These are phyloP conservation scores for Backusella psychrophila DNA, from an alignment of 192 early-diverging fungal genomes.

Conservation along the genomic window DNA sequence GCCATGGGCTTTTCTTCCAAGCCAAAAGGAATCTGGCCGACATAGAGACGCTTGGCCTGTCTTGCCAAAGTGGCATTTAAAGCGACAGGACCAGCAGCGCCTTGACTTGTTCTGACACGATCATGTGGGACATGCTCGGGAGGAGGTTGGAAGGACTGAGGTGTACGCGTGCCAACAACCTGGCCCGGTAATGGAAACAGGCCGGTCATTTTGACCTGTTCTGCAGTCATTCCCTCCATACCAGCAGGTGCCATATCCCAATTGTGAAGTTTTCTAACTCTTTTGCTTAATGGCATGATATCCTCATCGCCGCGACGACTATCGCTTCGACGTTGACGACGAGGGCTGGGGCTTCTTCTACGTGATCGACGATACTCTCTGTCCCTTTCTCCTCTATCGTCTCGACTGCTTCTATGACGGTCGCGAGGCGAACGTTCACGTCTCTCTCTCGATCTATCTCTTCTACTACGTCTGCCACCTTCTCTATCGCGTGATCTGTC, in stretches of 20 bases:
- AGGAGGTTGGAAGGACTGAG: constrained; percentile 15
- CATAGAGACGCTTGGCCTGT: constrained; percentile 88
- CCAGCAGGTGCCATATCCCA: constrained; percentile 93
- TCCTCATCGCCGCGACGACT: constrained; percentile 26
- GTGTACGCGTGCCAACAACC: constrained; percentile 33
- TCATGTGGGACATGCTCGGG: not conserved
- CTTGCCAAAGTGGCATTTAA: constrained; percentile 58
- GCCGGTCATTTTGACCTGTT: constrained; percentile 86
- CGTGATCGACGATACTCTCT: constrained; percentile 32
- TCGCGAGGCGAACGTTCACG: constrained; percentile 6
- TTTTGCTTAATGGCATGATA: constrained; percentile 75
- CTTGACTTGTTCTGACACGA: constrained; percentile 34
- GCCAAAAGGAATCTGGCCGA: constrained; percentile 84
- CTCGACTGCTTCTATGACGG: constrained; percentile 17
- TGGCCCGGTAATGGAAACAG: constrained; percentile 77
- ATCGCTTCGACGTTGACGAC: constrained; percentile 34
- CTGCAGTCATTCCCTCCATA: constrained; percentile 79
- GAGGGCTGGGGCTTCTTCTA: constrained; percentile 22
- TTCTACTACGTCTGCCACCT: not conserved
- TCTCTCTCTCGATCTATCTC: constrained; percentile 3
- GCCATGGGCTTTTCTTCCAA: constrained; percentile 72
- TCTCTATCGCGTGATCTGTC: constrained; percentile 4
- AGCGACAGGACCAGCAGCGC: constrained; percentile 50
- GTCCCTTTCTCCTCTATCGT: constrained; percentile 27
- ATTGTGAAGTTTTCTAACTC: constrained; percentile 76